Percentiles rank a stretch among this genome's conserved stretches.
phyloP scores from a whole-genome alignment of 2,329 filamentous ascomycete genomes.

The Xylaria sp. region DNA sequence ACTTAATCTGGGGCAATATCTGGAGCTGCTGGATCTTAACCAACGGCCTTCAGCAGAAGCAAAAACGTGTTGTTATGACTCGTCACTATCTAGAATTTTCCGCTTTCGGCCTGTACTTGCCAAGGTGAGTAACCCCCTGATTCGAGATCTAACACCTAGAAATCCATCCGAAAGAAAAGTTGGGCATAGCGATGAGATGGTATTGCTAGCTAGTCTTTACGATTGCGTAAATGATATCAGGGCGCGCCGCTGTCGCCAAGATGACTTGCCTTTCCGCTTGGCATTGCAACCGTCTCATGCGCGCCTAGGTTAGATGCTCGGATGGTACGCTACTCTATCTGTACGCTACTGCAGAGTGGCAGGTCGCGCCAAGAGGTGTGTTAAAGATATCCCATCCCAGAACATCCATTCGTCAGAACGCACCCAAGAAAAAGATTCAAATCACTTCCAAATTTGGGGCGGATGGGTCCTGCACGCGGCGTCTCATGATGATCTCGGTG shows the following conservation, averaged over 20 bases:
- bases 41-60: constrained; percentile 9
- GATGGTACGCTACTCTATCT: neutral
- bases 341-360: constrained; percentile 24
- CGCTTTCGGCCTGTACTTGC: neutral
- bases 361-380: constrained; percentile 24
- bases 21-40: constrained; percentile 12
- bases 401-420: neutral
- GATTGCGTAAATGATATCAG: neutral
- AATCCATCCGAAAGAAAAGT: no score
- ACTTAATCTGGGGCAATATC: constrained; percentile 26
- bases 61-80: neutral
- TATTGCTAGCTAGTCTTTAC: constrained; percentile 1
- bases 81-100: neutral
- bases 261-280: constrained; percentile 25
- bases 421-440: constrained; percentile 27
- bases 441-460: constrained; percentile 35
- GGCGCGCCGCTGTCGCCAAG: constrained; percentile 19
- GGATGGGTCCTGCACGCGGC: constrained; percentile 19
- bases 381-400: neutral
- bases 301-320: neutral
- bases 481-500: constrained; percentile 36
- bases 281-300: constrained; percentile 22
- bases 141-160: neutral
- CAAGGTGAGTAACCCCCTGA: neutral
- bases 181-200: no score